Conservation (phyloP, 139 green algal genomes). For the Tetraselmis chui region DNA sequence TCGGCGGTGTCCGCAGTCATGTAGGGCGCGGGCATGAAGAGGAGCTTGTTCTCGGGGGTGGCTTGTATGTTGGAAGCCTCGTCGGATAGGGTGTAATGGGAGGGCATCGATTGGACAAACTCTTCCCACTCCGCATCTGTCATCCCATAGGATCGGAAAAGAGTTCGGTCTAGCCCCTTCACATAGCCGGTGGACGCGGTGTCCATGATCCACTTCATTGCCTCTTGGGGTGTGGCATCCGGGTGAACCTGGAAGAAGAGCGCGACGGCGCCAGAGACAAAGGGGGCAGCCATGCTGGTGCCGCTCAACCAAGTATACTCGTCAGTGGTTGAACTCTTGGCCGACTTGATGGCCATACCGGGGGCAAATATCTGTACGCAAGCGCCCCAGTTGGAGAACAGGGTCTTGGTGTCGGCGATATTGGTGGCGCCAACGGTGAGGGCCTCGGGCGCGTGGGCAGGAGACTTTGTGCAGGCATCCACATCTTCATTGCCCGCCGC, state of each 20-base stretch:
- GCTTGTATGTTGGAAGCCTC: background rate
- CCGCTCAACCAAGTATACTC: background rate
- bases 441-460: background rate
- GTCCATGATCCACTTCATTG: background rate
- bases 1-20: background rate
- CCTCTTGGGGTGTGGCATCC: background rate
- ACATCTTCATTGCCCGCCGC: conserved; percentile 5
- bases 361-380: conserved; percentile 11
- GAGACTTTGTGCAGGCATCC: conserved; percentile 3
- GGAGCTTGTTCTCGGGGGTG: background rate
- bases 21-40: background rate
- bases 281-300: conserved; percentile 4
- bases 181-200: background rate
- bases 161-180: background rate
- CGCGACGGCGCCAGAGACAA: background rate
- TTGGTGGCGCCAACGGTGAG: conserved; percentile 2
- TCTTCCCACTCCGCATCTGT: background rate
- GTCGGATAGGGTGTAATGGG: background rate
- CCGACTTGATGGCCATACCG: background rate
- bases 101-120: background rate
- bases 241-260: conserved; percentile 4
- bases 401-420: conserved; percentile 3
- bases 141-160: background rate
- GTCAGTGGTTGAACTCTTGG: background rate
- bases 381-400: conserved; percentile 9